Evolutionary conservation across 768 basidiomycete species (phyloP).

Genomic region (Russula abietina): DNA sequence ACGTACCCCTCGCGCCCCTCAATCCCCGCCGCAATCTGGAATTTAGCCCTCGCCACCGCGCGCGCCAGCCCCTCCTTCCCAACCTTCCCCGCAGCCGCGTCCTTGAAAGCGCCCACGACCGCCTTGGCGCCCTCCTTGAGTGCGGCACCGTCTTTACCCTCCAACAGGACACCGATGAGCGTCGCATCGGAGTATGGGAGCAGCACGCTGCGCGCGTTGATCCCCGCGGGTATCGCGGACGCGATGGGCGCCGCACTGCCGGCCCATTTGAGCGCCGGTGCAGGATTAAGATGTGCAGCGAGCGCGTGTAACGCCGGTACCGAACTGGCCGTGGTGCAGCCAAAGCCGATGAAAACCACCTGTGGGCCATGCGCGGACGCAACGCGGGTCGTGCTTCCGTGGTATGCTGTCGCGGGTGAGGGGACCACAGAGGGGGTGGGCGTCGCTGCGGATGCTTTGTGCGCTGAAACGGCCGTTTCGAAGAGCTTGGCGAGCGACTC

Average conservation of each 20-base stretch:
- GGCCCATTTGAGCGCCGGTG: constrained; percentile 83
- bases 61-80: constrained; percentile 67
- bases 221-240: constrained; percentile 48
- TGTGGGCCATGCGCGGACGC: constrained; percentile 51
- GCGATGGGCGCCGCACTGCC: constrained; percentile 65
- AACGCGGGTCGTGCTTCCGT: constrained; percentile 85
- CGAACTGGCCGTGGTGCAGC: constrained; percentile 56
- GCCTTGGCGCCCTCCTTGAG: constrained; percentile 64
- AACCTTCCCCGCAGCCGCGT: constrained; percentile 38
- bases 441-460: constrained; percentile 33
- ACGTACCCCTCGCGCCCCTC: constrained; percentile 70
- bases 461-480: constrained; percentile 60
- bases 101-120: constrained; percentile 63
- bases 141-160: constrained; percentile 54
- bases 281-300: constrained; percentile 71
- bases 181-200: constrained; percentile 90
- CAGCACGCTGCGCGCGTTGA: constrained; percentile 67
- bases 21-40: constrained; percentile 60
- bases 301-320: constrained; percentile 73
- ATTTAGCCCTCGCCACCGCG: constrained; percentile 86
- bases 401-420: constrained; percentile 48
- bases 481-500: constrained; percentile 55
- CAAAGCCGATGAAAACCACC: constrained; percentile 86
- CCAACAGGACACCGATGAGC: constrained; percentile 76
- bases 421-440: constrained; percentile 35